A percentile compares a stretch with the other conserved stretches of the same genome.
Conservation (phyloP, 805 yeast species). For the Teunomyces barrocoloradensis region DNA sequence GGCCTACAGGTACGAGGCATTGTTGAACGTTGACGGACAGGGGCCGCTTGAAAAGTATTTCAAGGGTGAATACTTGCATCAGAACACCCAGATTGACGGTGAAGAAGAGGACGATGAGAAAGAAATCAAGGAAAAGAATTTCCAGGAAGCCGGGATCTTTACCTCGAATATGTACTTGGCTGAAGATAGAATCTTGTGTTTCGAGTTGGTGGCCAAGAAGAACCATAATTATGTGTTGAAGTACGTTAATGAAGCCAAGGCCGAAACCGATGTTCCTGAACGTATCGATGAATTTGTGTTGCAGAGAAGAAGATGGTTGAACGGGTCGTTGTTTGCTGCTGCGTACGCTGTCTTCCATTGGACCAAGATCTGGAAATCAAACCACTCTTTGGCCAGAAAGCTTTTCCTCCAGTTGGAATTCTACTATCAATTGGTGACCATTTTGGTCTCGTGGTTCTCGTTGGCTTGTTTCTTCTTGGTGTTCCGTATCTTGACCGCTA, state of each 20-base stretch:
- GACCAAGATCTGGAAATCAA: slow-evolving; percentile 83
- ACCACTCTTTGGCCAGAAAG: slow-evolving; percentile 80
- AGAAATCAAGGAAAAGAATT: slow-evolving; percentile 37
- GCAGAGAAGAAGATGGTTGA: slow-evolving; percentile 97
- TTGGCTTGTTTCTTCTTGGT: slow-evolving; percentile 89
- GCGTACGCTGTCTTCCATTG: slow-evolving; percentile 83
- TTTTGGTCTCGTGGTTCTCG: slow-evolving; percentile 88
- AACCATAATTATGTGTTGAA: slow-evolving; percentile 84
- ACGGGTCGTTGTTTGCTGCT: slow-evolving; percentile 97
- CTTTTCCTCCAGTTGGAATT: slow-evolving; percentile 83
- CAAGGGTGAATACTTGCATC: slow-evolving; percentile 84
- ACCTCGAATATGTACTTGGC: slow-evolving; percentile 96
- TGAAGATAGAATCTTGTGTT: slow-evolving; percentile 92
- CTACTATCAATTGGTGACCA: slow-evolving; percentile 75
- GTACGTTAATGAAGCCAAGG: slow-evolving; percentile 88
- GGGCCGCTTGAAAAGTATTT: slow-evolving; percentile 88
- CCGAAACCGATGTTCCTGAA: slow-evolving; percentile 97
- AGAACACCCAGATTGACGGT: slow-evolving; percentile 45
- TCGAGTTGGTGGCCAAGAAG: slow-evolving; percentile 90
- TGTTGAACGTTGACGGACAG: slow-evolving; percentile 66
- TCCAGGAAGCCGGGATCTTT: slow-evolving; percentile 64
- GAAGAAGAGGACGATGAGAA: slow-evolving; percentile 37
- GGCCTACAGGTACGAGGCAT: slow-evolving; percentile 84
- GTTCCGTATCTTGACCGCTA: slow-evolving; percentile 82
- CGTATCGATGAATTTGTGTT: slow-evolving; percentile 89